Percentiles rank a stretch among this genome's conserved stretches.
Conservation (phyloP, 169 alveolate genomes). For the Eimeria zaria region DNA sequence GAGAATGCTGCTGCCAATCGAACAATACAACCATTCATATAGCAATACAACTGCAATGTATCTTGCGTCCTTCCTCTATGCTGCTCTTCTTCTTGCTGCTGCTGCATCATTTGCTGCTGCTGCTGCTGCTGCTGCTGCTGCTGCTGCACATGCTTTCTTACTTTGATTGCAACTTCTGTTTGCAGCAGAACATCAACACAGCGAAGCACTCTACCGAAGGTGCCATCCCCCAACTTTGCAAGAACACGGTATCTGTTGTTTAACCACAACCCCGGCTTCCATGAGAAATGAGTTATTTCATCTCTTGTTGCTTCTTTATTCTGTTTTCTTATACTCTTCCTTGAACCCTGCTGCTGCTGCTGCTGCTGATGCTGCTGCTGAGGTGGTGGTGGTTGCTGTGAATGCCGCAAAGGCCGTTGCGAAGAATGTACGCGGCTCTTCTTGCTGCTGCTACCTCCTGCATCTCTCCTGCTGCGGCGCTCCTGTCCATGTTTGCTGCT, state of each 20-base stretch:
- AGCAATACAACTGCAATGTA: too few relatives aligned
- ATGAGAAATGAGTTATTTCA: constrained; percentile 87
- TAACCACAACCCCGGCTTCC: constrained; percentile 89
- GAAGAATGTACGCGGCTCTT: constrained; percentile 1
- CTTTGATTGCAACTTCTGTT: constrained; percentile 95
- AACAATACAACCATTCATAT: too few relatives aligned
- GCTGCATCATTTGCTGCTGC: not conserved
- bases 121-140: not conserved
- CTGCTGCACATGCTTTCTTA: not conserved
- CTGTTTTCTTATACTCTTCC: constrained; percentile 82
- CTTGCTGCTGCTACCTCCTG: constrained; percentile 66
- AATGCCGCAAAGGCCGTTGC: not conserved
- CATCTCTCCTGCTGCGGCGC: constrained; percentile 2
- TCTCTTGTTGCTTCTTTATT: constrained; percentile 85
- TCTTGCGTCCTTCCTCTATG: not conserved
- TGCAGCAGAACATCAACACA: constrained; percentile 93
- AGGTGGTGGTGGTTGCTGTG: not conserved
- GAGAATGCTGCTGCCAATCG: too few relatives aligned
- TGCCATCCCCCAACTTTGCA: constrained; percentile 98
- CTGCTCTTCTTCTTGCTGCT: not conserved
- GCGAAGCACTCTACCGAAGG: constrained; percentile 98
- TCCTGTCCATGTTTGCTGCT: constrained; percentile 3
- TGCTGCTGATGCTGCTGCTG: constrained; percentile 18
- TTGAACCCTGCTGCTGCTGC: not conserved
- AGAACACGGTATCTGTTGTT: constrained; percentile 92